These are phyloP conservation scores for Nemania bipapillata DNA, from an alignment of 2,329 filamentous ascomycete genomes.

Conservation along the genomic window DNA sequence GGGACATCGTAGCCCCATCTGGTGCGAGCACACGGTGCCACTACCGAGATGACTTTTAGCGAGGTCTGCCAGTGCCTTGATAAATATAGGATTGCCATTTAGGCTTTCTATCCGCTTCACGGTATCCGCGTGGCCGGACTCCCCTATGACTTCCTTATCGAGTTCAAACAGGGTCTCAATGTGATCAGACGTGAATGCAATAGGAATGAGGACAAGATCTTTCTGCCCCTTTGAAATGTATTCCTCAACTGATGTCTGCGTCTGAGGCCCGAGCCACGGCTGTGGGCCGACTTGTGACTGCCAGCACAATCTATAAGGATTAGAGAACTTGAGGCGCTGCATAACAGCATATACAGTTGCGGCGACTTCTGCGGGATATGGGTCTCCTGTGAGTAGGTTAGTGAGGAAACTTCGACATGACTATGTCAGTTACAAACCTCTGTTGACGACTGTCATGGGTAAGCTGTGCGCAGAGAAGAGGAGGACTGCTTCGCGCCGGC, in stretches of 20 bases:
- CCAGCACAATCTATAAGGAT: constrained; percentile 95
- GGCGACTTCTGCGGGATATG: constrained; percentile 93
- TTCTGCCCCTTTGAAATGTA: constrained; percentile 92
- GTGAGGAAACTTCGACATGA: constrained; percentile 23
- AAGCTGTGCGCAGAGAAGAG: constrained; percentile 95
- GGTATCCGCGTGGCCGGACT: constrained; percentile 78
- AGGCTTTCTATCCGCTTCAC: constrained; percentile 92
- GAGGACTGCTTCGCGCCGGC: constrained; percentile 81
- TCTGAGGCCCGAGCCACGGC: constrained; percentile 95
- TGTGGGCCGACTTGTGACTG: constrained; percentile 97
- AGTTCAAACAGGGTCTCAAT: constrained; percentile 97
- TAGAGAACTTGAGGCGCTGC: constrained; percentile 84
- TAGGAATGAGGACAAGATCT: constrained; percentile 89
- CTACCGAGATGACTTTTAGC: constrained; percentile 81
- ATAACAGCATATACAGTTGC: constrained; percentile 98
- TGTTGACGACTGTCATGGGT: constrained; percentile 96
- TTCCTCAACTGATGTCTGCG: constrained; percentile 83
- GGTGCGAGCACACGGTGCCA: constrained; percentile 74
- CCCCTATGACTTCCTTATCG: constrained; percentile 93
- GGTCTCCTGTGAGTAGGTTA: constrained; percentile 72
- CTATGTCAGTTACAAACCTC: constrained; percentile 64
- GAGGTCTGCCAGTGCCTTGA: constrained; percentile 86
- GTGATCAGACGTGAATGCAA: constrained; percentile 98
- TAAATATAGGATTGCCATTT: constrained; percentile 91
- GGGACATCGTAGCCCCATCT: constrained; percentile 92